Conservation (phyloP, 2,329 filamentous ascomycete genomes). For the Cordyceps farinosa region DNA sequence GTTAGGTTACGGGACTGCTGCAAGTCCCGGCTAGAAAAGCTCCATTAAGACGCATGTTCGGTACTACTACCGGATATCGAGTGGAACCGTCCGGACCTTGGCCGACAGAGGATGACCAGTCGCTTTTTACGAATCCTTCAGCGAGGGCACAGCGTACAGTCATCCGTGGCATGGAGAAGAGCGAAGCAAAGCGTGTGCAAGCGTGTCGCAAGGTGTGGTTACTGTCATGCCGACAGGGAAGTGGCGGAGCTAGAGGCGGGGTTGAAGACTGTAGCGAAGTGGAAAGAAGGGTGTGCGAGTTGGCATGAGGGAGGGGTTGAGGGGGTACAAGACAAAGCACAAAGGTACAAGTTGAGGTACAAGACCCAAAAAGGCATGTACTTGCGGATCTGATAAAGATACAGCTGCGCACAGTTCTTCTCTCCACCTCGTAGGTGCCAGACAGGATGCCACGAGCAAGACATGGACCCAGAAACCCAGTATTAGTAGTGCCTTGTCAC, state of each 20-base stretch:
- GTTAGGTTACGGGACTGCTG: background rate
- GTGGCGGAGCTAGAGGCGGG: background rate
- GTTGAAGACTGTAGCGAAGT: background rate
- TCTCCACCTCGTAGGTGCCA: background rate
- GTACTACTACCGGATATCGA: slow-evolving; percentile 12
- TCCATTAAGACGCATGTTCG: slow-evolving; percentile 8
- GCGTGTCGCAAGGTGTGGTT: background rate
- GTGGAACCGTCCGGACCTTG: background rate
- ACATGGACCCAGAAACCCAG: too few relatives aligned
- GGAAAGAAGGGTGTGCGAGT: background rate
- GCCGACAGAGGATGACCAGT: background rate
- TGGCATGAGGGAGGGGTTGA: background rate
- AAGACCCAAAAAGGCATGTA: slow-evolving; percentile 6
- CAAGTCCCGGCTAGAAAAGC: slow-evolving; percentile 2
- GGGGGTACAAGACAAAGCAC: background rate
- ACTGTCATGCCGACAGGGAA: background rate
- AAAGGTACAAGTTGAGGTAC: slow-evolving; percentile 13
- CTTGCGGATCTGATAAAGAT: slow-evolving; percentile 16
- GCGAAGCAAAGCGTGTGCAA: background rate
- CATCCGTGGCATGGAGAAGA: background rate
- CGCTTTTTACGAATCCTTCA: background rate
- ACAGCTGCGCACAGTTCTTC: background rate
- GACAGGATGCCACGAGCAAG: too few relatives aligned
- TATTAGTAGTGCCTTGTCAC: background rate
- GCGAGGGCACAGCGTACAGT: background rate